Base-by-base conservation (phyloP, 306 rosid species). In the Lotus japonicus region DNA sequence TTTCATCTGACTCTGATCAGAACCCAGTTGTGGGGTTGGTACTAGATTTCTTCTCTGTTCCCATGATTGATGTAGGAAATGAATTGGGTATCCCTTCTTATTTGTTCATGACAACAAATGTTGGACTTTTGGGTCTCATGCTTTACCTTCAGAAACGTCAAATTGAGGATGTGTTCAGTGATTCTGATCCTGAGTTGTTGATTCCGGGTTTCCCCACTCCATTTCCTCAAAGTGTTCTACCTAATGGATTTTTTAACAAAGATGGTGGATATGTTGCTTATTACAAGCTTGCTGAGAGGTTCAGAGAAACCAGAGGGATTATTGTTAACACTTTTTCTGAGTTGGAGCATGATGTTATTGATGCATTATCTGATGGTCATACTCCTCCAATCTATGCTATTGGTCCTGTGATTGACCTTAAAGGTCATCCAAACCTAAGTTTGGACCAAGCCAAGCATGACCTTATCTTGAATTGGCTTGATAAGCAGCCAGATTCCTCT, bases 351-450 rank as follows among this genome's bases (percentile, higher is more conserved):
- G 4, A 65, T 64, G 68, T 57, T 13, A 36, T 84, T 11, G 79
- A 53, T 56, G 76, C 81, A 17, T 41, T 83, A 51, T 59, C 36
- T 36, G 67, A 72, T 63, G 71, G 51, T 5, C 36, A 58, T 55
- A 65, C 49, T 1, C 89, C 89, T 70, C 86, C 89, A 12, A 73
- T 85, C 23, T 84, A 82, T 71, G 45, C 82, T 42, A 81, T 82
- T 67, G 91, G 91, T 12, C 95, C 89, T 7, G 80, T 86, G 82
- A 17, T 85, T 58, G 78, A 85, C 33, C 57, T 79, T 52, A 78
- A 76, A 15, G 58, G 71, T 10, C 70, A n/a, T 3, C 82, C 74
- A 0, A 19, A 70, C 50, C 81, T 80, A 4, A 70, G 63, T 59
- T 50, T 78, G 28, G 84, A 82, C 9, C 80, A 75, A 79, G 58